Base-by-base conservation (phyloP, 2,329 filamentous ascomycete species). In the Penicillium fuscoglaucum region DNA sequence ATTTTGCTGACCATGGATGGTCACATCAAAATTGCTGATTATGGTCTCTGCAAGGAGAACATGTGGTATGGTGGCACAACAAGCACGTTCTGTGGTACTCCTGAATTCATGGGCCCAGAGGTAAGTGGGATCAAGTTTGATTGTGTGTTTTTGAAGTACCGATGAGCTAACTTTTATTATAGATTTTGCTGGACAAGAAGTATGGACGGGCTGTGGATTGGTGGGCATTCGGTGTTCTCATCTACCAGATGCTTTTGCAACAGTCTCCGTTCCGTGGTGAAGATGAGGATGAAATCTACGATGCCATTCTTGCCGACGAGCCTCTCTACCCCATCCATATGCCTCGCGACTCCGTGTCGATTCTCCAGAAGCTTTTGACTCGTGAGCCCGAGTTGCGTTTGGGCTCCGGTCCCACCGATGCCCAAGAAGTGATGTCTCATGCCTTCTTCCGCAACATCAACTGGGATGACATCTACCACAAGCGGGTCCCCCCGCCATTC, bases 61-160 rank as follows among this genome's bases (percentile, higher is more conserved):
- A 99, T 99, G 95, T 99, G 93, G 93, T 99, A 96, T 73, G 92
- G 92, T 44, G 93, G 90, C 56, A 97, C 90, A 2, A 99, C 95
- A 0, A 93, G 93, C 78, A 99, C 95, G 8, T 99, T 99, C 81
- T 99, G 95, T 74, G 95, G 95, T 76, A 99, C 95, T n/a, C 95
- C 95, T 17, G 95, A 99, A 74, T 99, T 99, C 67, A 99, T 99
- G 95, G 95, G 95, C 9, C 95, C 95, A 9, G 95, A 99, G 83
- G 91, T 96, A 82, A 70, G 81, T 56, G 13, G 45, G 48, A 29
- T 43, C 19, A 3, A 29, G 12, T 17, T 35, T 29, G 15, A 26
- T 29, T 13, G 15, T 26, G 6, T 52, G 3, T 26, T 31, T 17
- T 37, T 17, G 29, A 10, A n/a, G 52, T 51, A 8, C 24, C 43